Percentiles rank a stretch among this genome's conserved stretches.
Conservation (phyloP, 139 green algal genomes). For the Tetradesmus obliquus region DNA sequence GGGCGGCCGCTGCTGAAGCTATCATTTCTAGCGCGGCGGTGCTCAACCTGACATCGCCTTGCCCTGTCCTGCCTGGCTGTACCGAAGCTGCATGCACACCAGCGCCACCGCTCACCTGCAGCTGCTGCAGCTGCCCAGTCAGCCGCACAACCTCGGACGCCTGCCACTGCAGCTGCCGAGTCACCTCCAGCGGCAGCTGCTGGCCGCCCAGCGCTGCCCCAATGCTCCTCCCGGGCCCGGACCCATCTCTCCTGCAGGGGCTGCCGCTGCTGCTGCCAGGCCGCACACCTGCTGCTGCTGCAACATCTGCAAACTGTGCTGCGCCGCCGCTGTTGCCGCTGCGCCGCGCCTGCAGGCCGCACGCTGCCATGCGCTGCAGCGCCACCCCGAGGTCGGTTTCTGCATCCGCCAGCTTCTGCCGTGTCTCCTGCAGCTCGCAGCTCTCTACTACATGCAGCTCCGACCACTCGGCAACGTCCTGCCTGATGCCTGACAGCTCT, state of each 20-base stretch:
- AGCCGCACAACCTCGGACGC: background rate
- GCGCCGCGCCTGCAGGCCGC: background rate
- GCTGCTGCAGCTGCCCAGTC: background rate
- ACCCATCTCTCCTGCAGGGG: background rate
- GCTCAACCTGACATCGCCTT: background rate
- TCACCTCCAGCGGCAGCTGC: background rate
- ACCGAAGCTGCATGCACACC: background rate
- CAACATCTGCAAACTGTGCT: background rate
- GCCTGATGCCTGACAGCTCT: background rate
- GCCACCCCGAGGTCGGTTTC: conserved; percentile 1
- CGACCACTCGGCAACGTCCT: conserved; percentile 5
- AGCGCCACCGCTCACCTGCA: background rate
- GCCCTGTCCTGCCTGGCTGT: background rate
- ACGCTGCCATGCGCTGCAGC: conserved; percentile 8
- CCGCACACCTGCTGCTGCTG: background rate
- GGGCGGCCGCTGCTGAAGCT: too few relatives aligned
- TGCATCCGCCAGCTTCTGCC: background rate
- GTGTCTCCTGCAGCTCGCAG: conserved; percentile 11
- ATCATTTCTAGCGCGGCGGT: background rate
- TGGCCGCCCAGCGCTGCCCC: background rate
- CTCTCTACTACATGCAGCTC: background rate
- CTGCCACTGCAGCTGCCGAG: conserved; percentile 17
- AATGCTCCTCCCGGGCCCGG: background rate
- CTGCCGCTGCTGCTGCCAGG: background rate
- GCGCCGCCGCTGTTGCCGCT: background rate